phyloP scores from a whole-genome alignment of 148 eudicot species.

The Vaccinium vitisidaea region DNA sequence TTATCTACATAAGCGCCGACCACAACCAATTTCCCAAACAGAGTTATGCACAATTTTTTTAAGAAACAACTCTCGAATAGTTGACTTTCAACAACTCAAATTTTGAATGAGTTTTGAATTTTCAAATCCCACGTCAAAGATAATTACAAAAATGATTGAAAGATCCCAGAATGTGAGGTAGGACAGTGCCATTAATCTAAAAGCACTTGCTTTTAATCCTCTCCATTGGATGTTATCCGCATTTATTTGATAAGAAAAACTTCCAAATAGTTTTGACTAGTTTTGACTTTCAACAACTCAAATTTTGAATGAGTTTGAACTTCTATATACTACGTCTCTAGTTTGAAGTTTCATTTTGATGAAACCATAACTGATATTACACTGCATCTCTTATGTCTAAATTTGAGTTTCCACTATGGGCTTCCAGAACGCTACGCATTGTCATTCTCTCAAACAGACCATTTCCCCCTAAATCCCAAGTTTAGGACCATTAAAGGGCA shows the following conservation, averaged over 20 bases:
- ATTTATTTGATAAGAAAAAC: not conserved
- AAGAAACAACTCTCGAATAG: not conserved
- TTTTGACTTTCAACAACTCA: not conserved
- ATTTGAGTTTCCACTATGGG: not conserved
- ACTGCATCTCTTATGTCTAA: not conserved
- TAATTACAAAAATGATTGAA: not conserved
- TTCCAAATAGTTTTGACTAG: not conserved
- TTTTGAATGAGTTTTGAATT: not conserved
- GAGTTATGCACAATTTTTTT: not conserved
- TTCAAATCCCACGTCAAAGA: not conserved
- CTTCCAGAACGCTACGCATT: not conserved
- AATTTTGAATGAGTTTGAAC: not conserved
- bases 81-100: not conserved
- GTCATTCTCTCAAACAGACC: not conserved
- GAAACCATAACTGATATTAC: not conserved
- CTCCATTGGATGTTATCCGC: not conserved
- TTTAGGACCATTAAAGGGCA: not conserved
- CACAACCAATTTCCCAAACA: not conserved
- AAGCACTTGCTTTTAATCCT: not conserved
- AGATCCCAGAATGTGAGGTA: not conserved
- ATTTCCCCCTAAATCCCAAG: not conserved
- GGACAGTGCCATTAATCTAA: not conserved
- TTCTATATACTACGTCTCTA: not conserved
- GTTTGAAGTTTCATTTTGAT: not conserved
- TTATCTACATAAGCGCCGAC: not conserved